phyloP scores from a whole-genome alignment of 2,329 filamentous ascomycete genomes.

The Beauveria medogensis region DNA sequence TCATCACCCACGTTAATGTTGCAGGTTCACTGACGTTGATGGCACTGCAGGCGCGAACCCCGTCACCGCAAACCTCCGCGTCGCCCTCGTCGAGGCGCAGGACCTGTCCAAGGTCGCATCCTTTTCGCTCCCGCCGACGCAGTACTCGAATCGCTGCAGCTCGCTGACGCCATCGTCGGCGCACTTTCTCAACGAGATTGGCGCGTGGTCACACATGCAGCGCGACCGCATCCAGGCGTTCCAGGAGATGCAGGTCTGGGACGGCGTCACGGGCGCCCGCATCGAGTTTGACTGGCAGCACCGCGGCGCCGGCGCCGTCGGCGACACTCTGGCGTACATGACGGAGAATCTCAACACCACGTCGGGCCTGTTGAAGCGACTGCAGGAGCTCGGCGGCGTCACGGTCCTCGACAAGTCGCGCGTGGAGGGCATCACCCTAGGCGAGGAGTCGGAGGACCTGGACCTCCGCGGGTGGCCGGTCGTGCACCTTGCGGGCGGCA shows the following conservation, averaged over 20 bases:
- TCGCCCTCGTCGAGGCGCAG: slow-evolving; percentile 87
- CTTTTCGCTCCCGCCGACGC: slow-evolving; percentile 57
- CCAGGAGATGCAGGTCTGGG: slow-evolving; percentile 97
- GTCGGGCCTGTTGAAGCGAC: slow-evolving; percentile 62
- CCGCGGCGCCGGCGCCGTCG: slow-evolving; percentile 25
- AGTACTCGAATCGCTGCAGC: slow-evolving; percentile 91
- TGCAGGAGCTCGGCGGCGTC: slow-evolving; percentile 61
- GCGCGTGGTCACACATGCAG: slow-evolving; percentile 75
- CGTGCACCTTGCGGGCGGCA: slow-evolving; percentile 61
- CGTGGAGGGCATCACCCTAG: slow-evolving; percentile 73
- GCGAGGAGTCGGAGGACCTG: slow-evolving; percentile 56
- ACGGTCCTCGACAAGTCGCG: slow-evolving; percentile 68
- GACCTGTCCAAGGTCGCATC: slow-evolving; percentile 62
- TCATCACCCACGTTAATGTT: neutral
- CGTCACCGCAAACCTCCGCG: slow-evolving; percentile 64
- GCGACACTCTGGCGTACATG: slow-evolving; percentile 84
- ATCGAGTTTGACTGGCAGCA: slow-evolving; percentile 78
- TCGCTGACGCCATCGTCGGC: slow-evolving; percentile 86
- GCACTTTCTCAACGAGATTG: slow-evolving; percentile 73
- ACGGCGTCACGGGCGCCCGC: slow-evolving; percentile 77
- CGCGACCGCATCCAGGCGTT: slow-evolving; percentile 72
- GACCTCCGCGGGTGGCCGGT: slow-evolving; percentile 86
- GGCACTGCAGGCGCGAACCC: slow-evolving; percentile 59
- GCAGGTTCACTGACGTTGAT: too few species aligned
- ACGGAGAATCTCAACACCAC: slow-evolving; percentile 89